These are phyloP conservation scores for Aspergillus viridinutans DNA, from an alignment of 2,329 filamentous ascomycete species.

Conservation along the genomic window DNA sequence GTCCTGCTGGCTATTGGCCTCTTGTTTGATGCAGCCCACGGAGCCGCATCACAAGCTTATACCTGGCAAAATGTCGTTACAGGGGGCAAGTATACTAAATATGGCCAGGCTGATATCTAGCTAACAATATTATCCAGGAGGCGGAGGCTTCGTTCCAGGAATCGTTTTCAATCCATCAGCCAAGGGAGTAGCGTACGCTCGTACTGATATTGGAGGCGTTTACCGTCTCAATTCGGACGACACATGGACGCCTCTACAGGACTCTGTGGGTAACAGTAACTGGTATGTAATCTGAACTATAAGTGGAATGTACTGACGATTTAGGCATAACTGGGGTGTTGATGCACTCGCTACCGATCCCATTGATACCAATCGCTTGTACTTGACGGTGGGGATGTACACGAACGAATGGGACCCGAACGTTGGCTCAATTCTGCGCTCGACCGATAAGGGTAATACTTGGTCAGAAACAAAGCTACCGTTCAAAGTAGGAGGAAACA, in stretches of 20 bases:
- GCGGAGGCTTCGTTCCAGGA: constrained; percentile 54
- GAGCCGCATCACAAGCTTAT: constrained; percentile 19
- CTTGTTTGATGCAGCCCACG: constrained; percentile 5
- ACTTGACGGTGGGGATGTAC: constrained; percentile 55
- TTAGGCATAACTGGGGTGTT: constrained; percentile 46
- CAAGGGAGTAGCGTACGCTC: constrained; percentile 52
- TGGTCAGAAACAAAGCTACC: constrained; percentile 49
- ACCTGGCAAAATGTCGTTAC: constrained; percentile 51
- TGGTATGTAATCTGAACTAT: constrained; percentile 35
- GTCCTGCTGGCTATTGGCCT: constrained; percentile 6
- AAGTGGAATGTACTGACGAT: background rate
- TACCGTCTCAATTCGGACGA: constrained; percentile 55
- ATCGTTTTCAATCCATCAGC: constrained; percentile 51
- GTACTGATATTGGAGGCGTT: constrained; percentile 56
- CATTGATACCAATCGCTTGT: constrained; percentile 49
- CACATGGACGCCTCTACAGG: constrained; percentile 53
- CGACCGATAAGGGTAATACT: constrained; percentile 51
- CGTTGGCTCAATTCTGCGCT: constrained; percentile 52
- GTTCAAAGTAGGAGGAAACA: constrained; percentile 61
- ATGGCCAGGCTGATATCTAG: background rate
- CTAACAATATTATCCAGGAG: constrained; percentile 33
- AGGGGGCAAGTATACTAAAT: constrained; percentile 26
- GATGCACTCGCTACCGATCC: constrained; percentile 53
- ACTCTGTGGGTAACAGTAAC: constrained; percentile 43
- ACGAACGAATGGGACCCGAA: constrained; percentile 59